Evolutionary conservation across 495 filamentous ascomycete species (phyloP).

Genomic region (Astrothelium subdiscretum): DNA sequence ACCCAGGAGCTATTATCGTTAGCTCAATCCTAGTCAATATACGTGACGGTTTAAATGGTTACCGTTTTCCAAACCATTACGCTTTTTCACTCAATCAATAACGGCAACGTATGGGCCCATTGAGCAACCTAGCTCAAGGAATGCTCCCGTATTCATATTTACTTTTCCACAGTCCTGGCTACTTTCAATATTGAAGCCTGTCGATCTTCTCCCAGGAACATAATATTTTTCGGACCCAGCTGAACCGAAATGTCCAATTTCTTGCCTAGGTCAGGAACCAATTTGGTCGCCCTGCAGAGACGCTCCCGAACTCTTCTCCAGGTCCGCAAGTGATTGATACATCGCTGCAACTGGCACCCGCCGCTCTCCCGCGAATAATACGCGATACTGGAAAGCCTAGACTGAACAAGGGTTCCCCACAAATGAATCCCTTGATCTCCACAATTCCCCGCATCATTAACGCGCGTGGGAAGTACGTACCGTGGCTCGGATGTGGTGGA

Average conservation of each 20-base stretch:
- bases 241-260: neutral
- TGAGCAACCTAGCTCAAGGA: neutral
- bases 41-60: neutral
- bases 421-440: neutral
- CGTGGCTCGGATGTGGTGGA: conserved; percentile 9
- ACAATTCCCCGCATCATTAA: neutral
- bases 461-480: neutral
- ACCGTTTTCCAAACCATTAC: neutral
- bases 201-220: neutral
- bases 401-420: neutral
- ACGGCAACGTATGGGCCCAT: neutral
- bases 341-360: no score
- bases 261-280: neutral
- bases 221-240: neutral
- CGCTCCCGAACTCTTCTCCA: neutral
- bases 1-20: neutral
- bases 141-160: neutral
- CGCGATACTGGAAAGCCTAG: neutral
- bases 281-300: neutral
- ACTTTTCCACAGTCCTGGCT: neutral
- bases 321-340: neutral
- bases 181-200: neutral
- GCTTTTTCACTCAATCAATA: neutral
- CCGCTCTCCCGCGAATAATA: no score
- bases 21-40: neutral